Evolutionary conservation across 352 stramenopile species (phyloP), one percentile per base, ranked within the genome.

Genomic region (Phytophthora podocarpi): DNA sequence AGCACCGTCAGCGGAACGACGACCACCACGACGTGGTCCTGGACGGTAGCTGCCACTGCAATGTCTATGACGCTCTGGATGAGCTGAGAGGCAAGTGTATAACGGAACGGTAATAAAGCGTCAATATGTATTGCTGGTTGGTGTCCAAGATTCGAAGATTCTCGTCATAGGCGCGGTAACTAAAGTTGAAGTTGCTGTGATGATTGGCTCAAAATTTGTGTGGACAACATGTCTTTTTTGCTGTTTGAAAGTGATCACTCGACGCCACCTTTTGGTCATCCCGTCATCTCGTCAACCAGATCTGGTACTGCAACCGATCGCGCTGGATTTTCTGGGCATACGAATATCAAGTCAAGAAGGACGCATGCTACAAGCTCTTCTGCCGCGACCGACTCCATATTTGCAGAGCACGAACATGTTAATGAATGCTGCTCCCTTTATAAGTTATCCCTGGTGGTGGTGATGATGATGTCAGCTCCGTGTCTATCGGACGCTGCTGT

Each of bases 401-500:
- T 35, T n/a, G n/a, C n/a, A n/a, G n/a, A 10, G 31, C 21, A 54
- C 30, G n/a, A 16, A 35, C 9, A 43, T 30, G 20, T 5, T 35
- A 42, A 49, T 50, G 50, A 48, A 53, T 30, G 43, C 42, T 28
- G 41, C 12, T 24, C 16, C 15, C n/a, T n/a, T 57, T 60, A 60
- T 60, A 60, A 60, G 32, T 62, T 62, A 62, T 50, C 23, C 6
- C 23, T 31, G 47, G 34, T 15, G 42, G 16, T 55, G 37, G 20
- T n/a, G n/a, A n/a, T n/a, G n/a, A n/a, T n/a, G n/a, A n/a, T 55
- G 34, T 47, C 42, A 49, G 34, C 27, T 41, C 55, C 35, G 20
- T n/a, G 23, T 62, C 59, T 67, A 67, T 36, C 48, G 39, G 39
- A 26, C 30, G 26, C 60, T 47, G 52, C 42, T 23, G 61, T 49